Evolutionary conservation across 148 eudicot species (phyloP).

Genomic region (Arbutus unedo): DNA sequence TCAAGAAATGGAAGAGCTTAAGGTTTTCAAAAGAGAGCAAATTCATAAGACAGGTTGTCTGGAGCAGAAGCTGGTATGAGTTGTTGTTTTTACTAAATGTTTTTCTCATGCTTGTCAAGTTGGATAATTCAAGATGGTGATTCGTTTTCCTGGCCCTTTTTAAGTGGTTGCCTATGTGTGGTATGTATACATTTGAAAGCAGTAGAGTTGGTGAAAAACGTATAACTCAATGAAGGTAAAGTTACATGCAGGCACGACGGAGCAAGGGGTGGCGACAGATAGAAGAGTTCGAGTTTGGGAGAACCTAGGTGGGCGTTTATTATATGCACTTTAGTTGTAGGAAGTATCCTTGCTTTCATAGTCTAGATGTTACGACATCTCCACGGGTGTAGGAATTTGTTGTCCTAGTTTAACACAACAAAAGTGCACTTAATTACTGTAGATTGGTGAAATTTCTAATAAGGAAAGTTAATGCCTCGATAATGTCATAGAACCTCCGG

Average conservation of each 20-base stretch:
- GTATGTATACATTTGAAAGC: not conserved
- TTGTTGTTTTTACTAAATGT: not conserved
- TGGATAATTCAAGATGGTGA: not conserved
- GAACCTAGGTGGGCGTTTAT: not conserved
- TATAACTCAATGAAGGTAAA: not conserved
- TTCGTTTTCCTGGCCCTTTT: not conserved
- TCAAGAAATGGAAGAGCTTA: constrained; percentile 50
- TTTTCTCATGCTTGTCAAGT: not conserved
- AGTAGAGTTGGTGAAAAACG: not conserved
- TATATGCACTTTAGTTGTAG: not conserved
- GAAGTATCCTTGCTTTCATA: not conserved
- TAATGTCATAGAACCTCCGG: too few species aligned
- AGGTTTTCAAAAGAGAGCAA: constrained; percentile 44
- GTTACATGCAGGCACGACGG: not conserved
- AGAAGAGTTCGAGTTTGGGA: not conserved
- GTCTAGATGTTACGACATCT: not conserved
- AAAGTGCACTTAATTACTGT: not conserved
- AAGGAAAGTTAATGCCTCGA: too few species aligned
- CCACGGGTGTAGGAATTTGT: not conserved
- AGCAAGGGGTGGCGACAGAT: not conserved
- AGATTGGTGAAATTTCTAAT: not conserved
- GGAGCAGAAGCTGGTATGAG: constrained; percentile 61
- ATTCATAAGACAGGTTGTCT: constrained; percentile 32
- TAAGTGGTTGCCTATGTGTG: not conserved
- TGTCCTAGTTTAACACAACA: not conserved